A percentile compares a stretch with the other conserved stretches of the same genome.
Evolutionary conservation across 495 filamentous ascomycete genomes (phyloP).

Genomic region (Copromyces sp.): DNA sequence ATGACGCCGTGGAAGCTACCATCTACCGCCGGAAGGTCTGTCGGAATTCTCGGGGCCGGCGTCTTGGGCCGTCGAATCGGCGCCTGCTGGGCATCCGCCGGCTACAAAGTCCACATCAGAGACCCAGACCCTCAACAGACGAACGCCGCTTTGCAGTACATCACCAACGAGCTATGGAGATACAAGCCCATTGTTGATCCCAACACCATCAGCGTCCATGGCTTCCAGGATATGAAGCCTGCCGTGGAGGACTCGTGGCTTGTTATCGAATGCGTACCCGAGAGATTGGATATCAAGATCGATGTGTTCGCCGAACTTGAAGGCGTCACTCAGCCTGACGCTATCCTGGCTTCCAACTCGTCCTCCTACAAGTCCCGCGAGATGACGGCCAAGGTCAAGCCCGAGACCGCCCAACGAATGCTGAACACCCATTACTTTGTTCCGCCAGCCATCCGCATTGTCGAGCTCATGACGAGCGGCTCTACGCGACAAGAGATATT

Average conservation of each 20-base stretch:
- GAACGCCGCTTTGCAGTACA: constrained; percentile 10
- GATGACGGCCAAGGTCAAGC: constrained; percentile 30
- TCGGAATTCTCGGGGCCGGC: constrained; percentile 16
- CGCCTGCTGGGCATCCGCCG: constrained; percentile 19
- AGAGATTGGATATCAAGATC: constrained; percentile 37
- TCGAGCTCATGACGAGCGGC: constrained; percentile 44
- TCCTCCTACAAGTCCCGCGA: constrained; percentile 35
- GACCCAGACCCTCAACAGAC: constrained; percentile 11
- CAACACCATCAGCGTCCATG: constrained; percentile 4
- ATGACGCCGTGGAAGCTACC: constrained; percentile 11
- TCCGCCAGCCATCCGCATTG: constrained; percentile 31
- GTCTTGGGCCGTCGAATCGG: constrained; percentile 20
- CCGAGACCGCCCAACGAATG: constrained; percentile 18
- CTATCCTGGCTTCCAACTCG: constrained; percentile 38
- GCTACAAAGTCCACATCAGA: constrained; percentile 27
- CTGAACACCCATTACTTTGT: constrained; percentile 42
- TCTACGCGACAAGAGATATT: constrained; percentile 30
- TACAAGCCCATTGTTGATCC: neutral
- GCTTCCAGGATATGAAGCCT: constrained; percentile 22
- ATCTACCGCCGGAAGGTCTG: constrained; percentile 5
- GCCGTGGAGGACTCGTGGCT: constrained; percentile 32
- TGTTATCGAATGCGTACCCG: constrained; percentile 42
- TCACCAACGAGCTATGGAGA: neutral
- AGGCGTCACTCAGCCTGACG: constrained; percentile 20
- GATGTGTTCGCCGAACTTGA: constrained; percentile 36